Conservation (phyloP, 1,139 yeast genomes). For the Fermentozyma sake region DNA sequence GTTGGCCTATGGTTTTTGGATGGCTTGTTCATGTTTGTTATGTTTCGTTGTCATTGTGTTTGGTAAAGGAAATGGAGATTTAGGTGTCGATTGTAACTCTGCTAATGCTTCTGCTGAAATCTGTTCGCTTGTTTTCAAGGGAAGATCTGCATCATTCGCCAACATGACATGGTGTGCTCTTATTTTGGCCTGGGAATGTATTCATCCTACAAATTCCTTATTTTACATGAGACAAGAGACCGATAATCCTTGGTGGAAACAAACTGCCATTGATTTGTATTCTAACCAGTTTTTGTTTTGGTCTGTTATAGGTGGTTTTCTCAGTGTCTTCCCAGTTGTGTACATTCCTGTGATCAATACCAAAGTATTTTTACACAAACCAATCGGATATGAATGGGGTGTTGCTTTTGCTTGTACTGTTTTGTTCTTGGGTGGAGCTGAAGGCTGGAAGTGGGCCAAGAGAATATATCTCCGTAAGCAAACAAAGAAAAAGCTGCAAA, state of each 20-base stretch:
- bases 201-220: constrained; percentile 70
- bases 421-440: constrained; percentile 58
- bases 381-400: constrained; percentile 84
- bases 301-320: constrained; percentile 72
- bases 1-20: constrained; percentile 67
- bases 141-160: constrained; percentile 79
- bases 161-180: constrained; percentile 91
- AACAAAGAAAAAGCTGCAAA: constrained; percentile 21
- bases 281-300: constrained; percentile 74
- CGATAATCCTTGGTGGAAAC: constrained; percentile 55
- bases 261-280: constrained; percentile 62
- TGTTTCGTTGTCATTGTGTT: constrained; percentile 65
- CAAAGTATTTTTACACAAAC: constrained; percentile 70
- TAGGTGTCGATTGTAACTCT: constrained; percentile 64
- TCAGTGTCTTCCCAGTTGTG: constrained; percentile 75
- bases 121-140: constrained; percentile 68
- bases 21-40: constrained; percentile 70
- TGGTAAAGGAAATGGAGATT: constrained; percentile 61
- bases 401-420: constrained; percentile 62
- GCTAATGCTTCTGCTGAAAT: constrained; percentile 11
- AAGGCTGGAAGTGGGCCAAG: constrained; percentile 64
- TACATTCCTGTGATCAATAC: constrained; percentile 85
- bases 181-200: constrained; percentile 85
- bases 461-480: constrained; percentile 48
- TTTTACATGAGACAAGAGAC: constrained; percentile 73